Conservation (phyloP, 352 stramenopile genomes). For the Blastocystis sp. region DNA sequence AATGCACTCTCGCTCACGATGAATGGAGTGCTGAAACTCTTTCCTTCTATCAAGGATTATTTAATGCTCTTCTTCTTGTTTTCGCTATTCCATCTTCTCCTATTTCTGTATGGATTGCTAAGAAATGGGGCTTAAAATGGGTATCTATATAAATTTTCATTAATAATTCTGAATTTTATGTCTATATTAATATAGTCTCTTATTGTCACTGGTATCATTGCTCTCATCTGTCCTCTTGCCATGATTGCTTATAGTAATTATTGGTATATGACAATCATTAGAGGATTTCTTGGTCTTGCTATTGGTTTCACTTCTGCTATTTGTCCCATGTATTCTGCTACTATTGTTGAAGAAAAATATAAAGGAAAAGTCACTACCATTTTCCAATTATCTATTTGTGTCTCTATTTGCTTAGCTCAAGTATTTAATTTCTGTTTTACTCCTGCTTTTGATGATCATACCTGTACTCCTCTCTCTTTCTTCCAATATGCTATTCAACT, state of each 20-base stretch:
- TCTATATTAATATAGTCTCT: conserved; percentile 16
- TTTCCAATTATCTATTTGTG: conserved; percentile 20
- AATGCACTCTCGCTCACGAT: conserved; percentile 35
- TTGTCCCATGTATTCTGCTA: conserved; percentile 17
- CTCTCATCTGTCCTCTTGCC: conserved; percentile 4
- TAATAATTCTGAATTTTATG: neutral
- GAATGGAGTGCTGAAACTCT: no score
- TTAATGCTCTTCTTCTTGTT: conserved; percentile 21
- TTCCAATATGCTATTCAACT: conserved; percentile 28
- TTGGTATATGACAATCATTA: conserved; percentile 9
- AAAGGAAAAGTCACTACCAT: conserved; percentile 21
- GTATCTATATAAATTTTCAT: conserved; percentile 16
- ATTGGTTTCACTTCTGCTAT: conserved; percentile 23
- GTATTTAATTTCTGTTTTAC: conserved; percentile 22
- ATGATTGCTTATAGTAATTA: conserved; percentile 18
- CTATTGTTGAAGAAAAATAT: conserved; percentile 32
- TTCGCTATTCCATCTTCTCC: conserved; percentile 24
- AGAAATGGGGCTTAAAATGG: conserved; percentile 18
- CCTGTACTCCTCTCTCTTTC: conserved; percentile 18
- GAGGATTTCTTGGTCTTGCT: conserved; percentile 17
- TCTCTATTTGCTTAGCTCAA: conserved; percentile 17
- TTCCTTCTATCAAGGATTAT: no score
- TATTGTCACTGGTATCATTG: conserved; percentile 2
- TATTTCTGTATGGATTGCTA: conserved; percentile 22
- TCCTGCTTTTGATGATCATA: conserved; percentile 1